Evolutionary conservation across 495 filamentous ascomycete genomes (phyloP).

Genomic region (Tuber borchii): DNA sequence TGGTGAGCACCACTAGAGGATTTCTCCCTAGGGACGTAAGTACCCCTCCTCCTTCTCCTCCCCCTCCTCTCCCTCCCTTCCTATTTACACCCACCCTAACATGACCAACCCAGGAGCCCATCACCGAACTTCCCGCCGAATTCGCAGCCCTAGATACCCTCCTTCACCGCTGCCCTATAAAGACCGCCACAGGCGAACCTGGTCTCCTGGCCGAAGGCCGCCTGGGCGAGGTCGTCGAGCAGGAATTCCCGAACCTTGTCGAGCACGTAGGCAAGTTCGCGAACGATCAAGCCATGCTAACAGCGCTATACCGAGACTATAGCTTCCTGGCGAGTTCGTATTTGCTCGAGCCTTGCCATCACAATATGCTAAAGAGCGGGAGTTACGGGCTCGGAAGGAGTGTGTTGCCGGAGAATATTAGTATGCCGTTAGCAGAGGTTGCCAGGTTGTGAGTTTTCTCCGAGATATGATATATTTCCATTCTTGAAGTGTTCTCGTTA

Average conservation of each 20-base stretch:
- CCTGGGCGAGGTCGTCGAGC: slow-evolving; percentile 61
- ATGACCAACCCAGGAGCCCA: slow-evolving; percentile 49
- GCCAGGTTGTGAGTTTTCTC: slow-evolving; percentile 63
- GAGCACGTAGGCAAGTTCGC: slow-evolving; percentile 60
- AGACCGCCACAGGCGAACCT: slow-evolving; percentile 58
- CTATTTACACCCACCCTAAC: slow-evolving; percentile 44
- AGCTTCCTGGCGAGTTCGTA: slow-evolving; percentile 82
- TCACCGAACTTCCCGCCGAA: slow-evolving; percentile 56
- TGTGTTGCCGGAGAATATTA: slow-evolving; percentile 61
- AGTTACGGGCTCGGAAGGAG: slow-evolving; percentile 72
- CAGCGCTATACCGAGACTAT: slow-evolving; percentile 83
- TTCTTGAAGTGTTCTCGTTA: neutral
- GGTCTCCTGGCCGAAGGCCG: slow-evolving; percentile 68
- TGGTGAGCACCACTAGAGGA: slow-evolving; percentile 74
- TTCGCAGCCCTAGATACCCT: slow-evolving; percentile 65
- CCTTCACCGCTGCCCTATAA: slow-evolving; percentile 67
- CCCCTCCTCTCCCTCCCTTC: neutral
- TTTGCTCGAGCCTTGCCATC: slow-evolving; percentile 88
- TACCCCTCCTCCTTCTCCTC: too few species aligned
- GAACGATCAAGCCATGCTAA: slow-evolving; percentile 64
- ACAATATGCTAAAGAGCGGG: slow-evolving; percentile 54
- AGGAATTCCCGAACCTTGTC: slow-evolving; percentile 68
- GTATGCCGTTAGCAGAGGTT: slow-evolving; percentile 67
- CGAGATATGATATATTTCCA: neutral
- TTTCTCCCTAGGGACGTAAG: slow-evolving; percentile 58